Conservation (phyloP, 768 basidiomycete species). For the Coprinopsis marcescibilis region DNA sequence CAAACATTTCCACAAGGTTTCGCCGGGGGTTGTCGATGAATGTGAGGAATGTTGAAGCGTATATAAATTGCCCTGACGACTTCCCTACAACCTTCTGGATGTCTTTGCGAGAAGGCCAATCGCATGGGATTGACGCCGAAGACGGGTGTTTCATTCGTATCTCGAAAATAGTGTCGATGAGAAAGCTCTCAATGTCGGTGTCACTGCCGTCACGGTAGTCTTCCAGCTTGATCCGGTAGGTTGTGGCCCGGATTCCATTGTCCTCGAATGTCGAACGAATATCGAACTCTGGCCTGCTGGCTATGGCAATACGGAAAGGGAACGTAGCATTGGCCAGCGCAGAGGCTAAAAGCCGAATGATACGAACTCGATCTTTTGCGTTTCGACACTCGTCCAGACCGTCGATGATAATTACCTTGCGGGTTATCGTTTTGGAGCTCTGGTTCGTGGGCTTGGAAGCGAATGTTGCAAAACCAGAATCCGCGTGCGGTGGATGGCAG, state of each 20-base stretch:
- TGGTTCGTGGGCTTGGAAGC: too few relatives aligned
- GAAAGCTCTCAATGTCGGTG: neutral
- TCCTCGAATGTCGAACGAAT: neutral
- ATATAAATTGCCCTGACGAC: slow-evolving; percentile 5
- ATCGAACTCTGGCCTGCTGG: slow-evolving; percentile 10
- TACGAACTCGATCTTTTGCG: neutral
- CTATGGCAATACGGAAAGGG: slow-evolving; percentile 1
- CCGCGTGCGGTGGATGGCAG: too few relatives aligned
- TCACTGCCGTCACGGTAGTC: neutral
- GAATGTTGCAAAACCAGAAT: too few relatives aligned
- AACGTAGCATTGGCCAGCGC: neutral
- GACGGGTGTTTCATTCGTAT: neutral
- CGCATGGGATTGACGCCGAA: neutral
- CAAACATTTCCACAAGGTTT: neutral
- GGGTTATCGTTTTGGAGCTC: neutral
- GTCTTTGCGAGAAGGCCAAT: slow-evolving; percentile 5
- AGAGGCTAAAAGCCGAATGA: neutral
- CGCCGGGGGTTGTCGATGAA: slow-evolving; percentile 10
- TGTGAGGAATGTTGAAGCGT: slow-evolving; percentile 5
- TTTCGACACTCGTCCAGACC: slow-evolving; percentile 11
- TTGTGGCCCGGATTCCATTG: neutral
- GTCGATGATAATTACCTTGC: slow-evolving; percentile 8
- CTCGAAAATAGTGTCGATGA: neutral
- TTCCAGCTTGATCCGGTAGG: neutral
- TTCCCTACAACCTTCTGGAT: neutral